Evolutionary conservation across 2,329 filamentous ascomycete genomes (phyloP).

Genomic region (Helminthosporium solani): DNA sequence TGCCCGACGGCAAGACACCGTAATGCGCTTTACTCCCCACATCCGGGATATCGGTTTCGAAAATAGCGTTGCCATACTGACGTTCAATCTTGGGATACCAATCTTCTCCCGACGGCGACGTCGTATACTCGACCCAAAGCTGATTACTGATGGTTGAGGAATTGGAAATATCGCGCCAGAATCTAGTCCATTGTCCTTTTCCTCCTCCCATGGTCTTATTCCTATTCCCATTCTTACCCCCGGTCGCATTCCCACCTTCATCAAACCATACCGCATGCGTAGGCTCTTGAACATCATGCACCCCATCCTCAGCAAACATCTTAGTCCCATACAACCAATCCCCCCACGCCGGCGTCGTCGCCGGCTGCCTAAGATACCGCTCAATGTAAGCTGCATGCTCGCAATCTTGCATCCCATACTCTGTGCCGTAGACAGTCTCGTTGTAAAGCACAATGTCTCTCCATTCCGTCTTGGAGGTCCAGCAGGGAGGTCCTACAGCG

Average conservation of each 20-base stretch:
- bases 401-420: conserved; percentile 16
- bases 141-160: conserved; percentile 11
- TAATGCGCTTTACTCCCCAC: conserved; percentile 14
- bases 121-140: conserved; percentile 12
- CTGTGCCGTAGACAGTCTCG: conserved; percentile 13
- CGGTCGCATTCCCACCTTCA: background rate
- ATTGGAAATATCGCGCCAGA: conserved; percentile 15
- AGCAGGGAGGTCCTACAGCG: conserved; percentile 13
- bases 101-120: conserved; percentile 3
- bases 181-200: background rate
- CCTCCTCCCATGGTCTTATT: background rate
- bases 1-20: conserved; percentile 8
- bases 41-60: conserved; percentile 15
- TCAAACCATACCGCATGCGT: conserved; percentile 15
- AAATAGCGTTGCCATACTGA: conserved; percentile 12
- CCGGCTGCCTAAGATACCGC: conserved; percentile 12
- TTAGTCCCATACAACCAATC: conserved; percentile 15
- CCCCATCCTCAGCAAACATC: conserved; percentile 11
- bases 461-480: conserved; percentile 15
- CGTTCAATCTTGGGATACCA: conserved; percentile 11
- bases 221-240: background rate
- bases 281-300: conserved; percentile 15
- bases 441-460: conserved; percentile 14
- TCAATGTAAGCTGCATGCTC: conserved; percentile 14
- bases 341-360: conserved; percentile 14